Evolutionary conservation across 73 alveolate genomes (phyloP).

Genomic region (Tetrahymena malaccensis): DNA sequence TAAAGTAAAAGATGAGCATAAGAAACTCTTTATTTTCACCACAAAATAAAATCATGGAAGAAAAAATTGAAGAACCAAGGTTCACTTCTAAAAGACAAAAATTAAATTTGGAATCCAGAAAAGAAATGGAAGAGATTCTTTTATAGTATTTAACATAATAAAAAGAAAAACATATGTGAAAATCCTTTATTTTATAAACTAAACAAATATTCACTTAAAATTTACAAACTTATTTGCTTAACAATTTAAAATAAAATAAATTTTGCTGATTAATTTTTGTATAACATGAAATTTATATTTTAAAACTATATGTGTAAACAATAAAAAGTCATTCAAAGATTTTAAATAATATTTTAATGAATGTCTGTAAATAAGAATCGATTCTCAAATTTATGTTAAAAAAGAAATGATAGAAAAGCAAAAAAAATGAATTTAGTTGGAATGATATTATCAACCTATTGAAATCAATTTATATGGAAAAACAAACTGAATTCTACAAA

Average conservation of each 20-base stretch:
- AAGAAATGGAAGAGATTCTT: neutral
- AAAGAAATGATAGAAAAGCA: too few species aligned
- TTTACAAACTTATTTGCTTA: too few species aligned
- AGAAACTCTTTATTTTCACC: neutral
- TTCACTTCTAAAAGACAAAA: neutral
- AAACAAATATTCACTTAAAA: neutral
- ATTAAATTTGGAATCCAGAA: neutral
- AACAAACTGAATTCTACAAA: neutral
- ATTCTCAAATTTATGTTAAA: too few species aligned
- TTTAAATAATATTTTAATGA: too few species aligned
- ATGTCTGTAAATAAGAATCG: too few species aligned
- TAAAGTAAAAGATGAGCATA: neutral
- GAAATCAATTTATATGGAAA: neutral
- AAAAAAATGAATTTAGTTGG: too few species aligned
- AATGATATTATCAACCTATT: too few species aligned
- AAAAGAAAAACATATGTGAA: neutral
- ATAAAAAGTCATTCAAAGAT: too few species aligned
- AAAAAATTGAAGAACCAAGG: neutral
- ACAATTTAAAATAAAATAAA: too few species aligned
- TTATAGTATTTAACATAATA: neutral
- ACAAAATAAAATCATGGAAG: neutral
- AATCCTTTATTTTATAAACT: neutral
- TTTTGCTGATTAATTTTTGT: too few species aligned
- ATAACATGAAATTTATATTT: too few species aligned
- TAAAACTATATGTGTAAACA: too few species aligned